These are phyloP conservation scores for Teunomyces cretensis DNA, from an alignment of 805 yeast genomes.

Conservation along the genomic window DNA sequence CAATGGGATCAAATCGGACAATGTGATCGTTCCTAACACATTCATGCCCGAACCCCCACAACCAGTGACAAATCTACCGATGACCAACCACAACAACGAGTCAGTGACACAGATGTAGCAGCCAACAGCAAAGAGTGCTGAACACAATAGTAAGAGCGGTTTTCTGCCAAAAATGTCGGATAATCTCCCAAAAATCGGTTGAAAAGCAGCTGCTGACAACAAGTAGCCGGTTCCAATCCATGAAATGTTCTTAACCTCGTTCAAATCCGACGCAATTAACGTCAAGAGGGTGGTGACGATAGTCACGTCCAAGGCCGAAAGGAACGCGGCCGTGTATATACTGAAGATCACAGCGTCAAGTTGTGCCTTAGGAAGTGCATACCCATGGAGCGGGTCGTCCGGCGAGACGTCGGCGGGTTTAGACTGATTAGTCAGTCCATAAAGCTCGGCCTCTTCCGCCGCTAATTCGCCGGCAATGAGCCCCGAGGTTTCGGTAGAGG, in stretches of 20 bases:
- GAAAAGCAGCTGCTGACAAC: constrained; percentile 68
- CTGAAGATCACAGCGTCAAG: constrained; percentile 30
- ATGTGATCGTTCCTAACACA: constrained; percentile 69
- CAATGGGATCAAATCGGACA: constrained; percentile 74
- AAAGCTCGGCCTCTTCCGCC: constrained; percentile 27
- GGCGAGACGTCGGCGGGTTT: constrained; percentile 1
- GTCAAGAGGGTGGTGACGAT: constrained; percentile 64
- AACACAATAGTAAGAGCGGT: constrained; percentile 50
- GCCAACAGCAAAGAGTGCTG: constrained; percentile 55
- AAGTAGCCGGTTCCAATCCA: constrained; percentile 77
- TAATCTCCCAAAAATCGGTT: constrained; percentile 69
- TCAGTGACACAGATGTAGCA: constrained; percentile 55
- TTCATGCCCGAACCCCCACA: constrained; percentile 91
- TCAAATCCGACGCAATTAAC: constrained; percentile 66
- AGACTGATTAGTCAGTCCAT: constrained; percentile 17
- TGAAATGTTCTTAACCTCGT: constrained; percentile 60
- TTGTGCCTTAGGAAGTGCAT: constrained; percentile 30
- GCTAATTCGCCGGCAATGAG: constrained; percentile 36
- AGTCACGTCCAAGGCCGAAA: constrained; percentile 68
- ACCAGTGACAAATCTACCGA: constrained; percentile 75
- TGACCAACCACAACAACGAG: constrained; percentile 47
- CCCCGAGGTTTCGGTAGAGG: constrained; percentile 33
- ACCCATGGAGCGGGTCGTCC: constrained; percentile 16
- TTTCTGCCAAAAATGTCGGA: constrained; percentile 72
- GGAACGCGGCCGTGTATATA: constrained; percentile 43